Evolutionary conservation across 2,329 filamentous ascomycete species (phyloP), one percentile per base, ranked within the genome.

Genomic region (Bipolaris gigantea): DNA sequence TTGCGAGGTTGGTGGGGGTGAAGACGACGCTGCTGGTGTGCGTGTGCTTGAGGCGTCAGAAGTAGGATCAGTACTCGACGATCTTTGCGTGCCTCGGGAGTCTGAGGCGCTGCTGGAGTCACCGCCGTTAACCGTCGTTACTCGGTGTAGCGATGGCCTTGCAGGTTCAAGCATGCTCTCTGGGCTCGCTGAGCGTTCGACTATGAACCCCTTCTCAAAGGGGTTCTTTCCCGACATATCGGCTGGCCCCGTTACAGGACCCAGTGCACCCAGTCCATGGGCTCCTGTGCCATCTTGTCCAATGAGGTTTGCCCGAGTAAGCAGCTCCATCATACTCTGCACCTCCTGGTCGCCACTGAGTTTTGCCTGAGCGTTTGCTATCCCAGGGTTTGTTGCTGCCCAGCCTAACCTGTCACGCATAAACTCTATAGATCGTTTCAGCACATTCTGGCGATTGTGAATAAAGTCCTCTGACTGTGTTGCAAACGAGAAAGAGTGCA

Each of bases 401-500:
- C 91, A 93, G 60, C 89, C 89, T 75, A 95, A 84, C 60, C 90
- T 89, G 71, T 97, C 92, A 69, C 90, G 89, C 89, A 99, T 95
- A 70, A 97, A 97, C 74, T 97, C 94, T 70, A 97, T 88, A 8
- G 92, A 96, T 55, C 93, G 85, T 76, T 96, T 96, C 67, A 99
- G 75, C 32, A 96, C 89, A 79, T 91, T 96, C 73, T 97, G 92
- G 50, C 94, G 88, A 73, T 85, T 96, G 72, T 96, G 90, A 51
- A 97, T 82, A 59, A 91, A 86, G 59, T 97, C 93, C 69, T 96
- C 92, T 3, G 92, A 93, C 75, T 96, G 92, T 64, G 96, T 90
- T 36, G 94, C 91, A 74, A 99, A 99, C 11, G 93, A 97, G 77
- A 99, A 99, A 1, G 94, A 99, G 75, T 99, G 94, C 42, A 99